These are phyloP conservation scores for Globisporangium nodosum DNA, from an alignment of 352 stramenopile genomes.

Conservation along the genomic window DNA sequence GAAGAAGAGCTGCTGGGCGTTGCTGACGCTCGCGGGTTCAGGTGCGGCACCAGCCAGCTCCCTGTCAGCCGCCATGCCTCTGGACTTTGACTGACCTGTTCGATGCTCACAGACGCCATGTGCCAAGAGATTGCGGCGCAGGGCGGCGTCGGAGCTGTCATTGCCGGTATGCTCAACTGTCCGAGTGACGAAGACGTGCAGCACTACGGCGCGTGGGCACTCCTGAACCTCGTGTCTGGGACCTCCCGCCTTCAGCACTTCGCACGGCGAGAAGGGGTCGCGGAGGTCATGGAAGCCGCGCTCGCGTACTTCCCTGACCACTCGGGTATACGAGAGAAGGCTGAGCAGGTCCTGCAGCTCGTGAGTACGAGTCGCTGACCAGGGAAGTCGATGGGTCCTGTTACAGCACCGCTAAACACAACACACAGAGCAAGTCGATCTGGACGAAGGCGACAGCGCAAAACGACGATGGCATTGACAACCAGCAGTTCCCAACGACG, in stretches of 20 bases:
- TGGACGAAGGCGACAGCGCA: too few species aligned
- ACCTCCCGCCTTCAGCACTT: constrained; percentile 44
- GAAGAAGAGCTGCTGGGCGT: constrained; percentile 75
- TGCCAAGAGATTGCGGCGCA: constrained; percentile 54
- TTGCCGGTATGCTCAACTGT: constrained; percentile 77
- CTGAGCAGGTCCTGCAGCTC: constrained; percentile 55
- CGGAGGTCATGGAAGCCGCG: constrained; percentile 75
- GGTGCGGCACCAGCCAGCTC: constrained; percentile 18
- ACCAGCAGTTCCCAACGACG: too few species aligned
- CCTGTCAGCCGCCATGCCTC: not conserved
- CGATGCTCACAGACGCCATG: constrained; percentile 37
- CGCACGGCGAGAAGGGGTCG: constrained; percentile 57
- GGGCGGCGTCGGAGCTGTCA: constrained; percentile 57
- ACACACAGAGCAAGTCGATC: too few species aligned
- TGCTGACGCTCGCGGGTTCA: constrained; percentile 77
- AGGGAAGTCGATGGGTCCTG: not conserved
- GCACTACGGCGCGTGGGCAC: constrained; percentile 56
- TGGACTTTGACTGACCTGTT: not conserved
- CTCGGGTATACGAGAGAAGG: constrained; percentile 76
- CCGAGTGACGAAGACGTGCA: constrained; percentile 43
- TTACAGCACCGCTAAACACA: too few species aligned
- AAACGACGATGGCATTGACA: too few species aligned
- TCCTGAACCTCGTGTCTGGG: constrained; percentile 66
- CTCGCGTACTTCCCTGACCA: constrained; percentile 80
- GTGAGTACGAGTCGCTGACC: constrained; percentile 6